Base-by-base conservation (phyloP, 352 stramenopile genomes). In the Globisporangium barbulae region DNA sequence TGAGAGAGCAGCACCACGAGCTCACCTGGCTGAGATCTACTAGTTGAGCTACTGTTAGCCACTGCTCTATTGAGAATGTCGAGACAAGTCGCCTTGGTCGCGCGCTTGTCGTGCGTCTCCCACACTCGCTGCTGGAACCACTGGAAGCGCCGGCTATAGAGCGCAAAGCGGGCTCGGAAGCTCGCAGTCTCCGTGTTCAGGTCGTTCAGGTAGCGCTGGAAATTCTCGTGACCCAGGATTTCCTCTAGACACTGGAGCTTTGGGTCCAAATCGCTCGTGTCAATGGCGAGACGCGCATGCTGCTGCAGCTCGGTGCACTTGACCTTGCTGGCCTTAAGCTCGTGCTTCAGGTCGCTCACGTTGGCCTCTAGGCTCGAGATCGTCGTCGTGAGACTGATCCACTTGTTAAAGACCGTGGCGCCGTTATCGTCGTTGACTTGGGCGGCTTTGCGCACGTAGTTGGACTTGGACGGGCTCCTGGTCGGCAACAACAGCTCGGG, bases 191-290 rank as follows among this genome's bases (percentile, higher is more conserved):
- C 66, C 0, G 44, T 9, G 50, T 79, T 74, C 28, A 91, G 50
- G 45, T 91, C 79, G 5, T 47, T 28, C 0, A 70, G 69, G 61
- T 89, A 91, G 3, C 61, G 56, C 30, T 63, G 63, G 45, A 89
- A 88, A 15, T 72, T 69, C 3, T 53, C 19, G 15, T 25, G 47
- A 0, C 82, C 82, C 1, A 91, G 63, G n/a, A 91, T 71, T 53
- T 83, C 77, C n/a, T 74, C 59, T 5, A 91, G 55, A 48, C 76
- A 78, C 13, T 79, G 78, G 19, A 84, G 47, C 49, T 88, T 86
- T 0, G 78, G 66, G 13, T 65, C 61, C 17, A 80, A 30, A 8
- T 75, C 71, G 21, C 61, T 65, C 0, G 49, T 15, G 3, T 66
- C 35, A 41, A 45, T 37, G 2, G 25, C 35, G 31, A 64, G 12